Evolutionary conservation across 768 basidiomycete species (phyloP).

Genomic region (Rubroboletus pulcherrimus): DNA sequence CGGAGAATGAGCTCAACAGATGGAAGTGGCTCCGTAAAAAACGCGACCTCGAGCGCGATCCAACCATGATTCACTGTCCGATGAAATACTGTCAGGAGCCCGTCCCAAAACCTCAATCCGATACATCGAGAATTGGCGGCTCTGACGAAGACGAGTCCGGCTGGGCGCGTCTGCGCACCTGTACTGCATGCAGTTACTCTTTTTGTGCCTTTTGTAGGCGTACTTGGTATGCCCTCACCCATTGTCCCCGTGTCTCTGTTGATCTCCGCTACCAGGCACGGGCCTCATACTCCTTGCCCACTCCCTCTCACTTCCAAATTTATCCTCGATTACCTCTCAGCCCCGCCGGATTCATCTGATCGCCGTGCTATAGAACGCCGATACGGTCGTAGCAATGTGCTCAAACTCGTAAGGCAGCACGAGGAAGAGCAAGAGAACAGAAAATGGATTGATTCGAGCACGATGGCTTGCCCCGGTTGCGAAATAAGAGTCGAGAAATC

Average conservation of each 20-base stretch:
- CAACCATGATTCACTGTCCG: slow-evolving; percentile 77
- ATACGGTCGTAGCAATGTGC: slow-evolving; percentile 61
- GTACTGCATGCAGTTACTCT: slow-evolving; percentile 65
- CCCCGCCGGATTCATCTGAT: slow-evolving; percentile 47
- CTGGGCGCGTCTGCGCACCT: slow-evolving; percentile 72
- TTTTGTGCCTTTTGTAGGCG: slow-evolving; percentile 83
- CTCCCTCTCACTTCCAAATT: slow-evolving; percentile 64
- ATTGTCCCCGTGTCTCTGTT: background rate
- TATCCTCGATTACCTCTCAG: slow-evolving; percentile 61
- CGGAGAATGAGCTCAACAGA: slow-evolving; percentile 58
- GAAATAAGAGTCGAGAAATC: slow-evolving; percentile 69
- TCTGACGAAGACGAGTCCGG: slow-evolving; percentile 51
- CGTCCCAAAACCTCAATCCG: slow-evolving; percentile 53
- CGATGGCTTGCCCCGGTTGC: slow-evolving; percentile 75
- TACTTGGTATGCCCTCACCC: slow-evolving; percentile 55
- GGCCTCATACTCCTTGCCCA: slow-evolving; percentile 67
- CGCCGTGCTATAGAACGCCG: slow-evolving; percentile 54
- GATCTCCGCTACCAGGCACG: slow-evolving; percentile 59
- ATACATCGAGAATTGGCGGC: slow-evolving; percentile 8
- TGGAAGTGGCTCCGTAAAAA: slow-evolving; percentile 81
- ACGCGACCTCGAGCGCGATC: slow-evolving; percentile 71
- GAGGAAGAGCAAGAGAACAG: slow-evolving; percentile 73
- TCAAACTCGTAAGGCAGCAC: slow-evolving; percentile 55
- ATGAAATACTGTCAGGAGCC: slow-evolving; percentile 77
- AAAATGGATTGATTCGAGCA: slow-evolving; percentile 66